These are phyloP conservation scores for Thymus mandschuricus DNA, from an alignment of 257 asterid species.

Conservation along the genomic window DNA sequence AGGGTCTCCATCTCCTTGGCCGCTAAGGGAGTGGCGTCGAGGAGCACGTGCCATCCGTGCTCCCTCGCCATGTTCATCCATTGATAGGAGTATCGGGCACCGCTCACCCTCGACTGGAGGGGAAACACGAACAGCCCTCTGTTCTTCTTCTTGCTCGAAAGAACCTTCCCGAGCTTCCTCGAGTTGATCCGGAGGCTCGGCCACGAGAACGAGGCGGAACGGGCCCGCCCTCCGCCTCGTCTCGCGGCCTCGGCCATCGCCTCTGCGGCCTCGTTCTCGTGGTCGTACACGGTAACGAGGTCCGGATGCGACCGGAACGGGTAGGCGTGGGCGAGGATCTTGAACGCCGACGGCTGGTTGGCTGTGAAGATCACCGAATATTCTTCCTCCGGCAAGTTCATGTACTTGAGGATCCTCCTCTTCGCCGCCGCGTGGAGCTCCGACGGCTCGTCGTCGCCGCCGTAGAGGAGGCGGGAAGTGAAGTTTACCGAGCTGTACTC, in stretches of 20 bases:
- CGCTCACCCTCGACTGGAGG: slow-evolving; percentile 71
- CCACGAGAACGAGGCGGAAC: slow-evolving; percentile 75
- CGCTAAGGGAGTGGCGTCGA: slow-evolving; percentile 79
- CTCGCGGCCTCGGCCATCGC: slow-evolving; percentile 49
- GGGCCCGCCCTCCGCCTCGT: slow-evolving; percentile 46
- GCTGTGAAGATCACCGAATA: slow-evolving; percentile 74
- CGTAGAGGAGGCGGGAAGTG: slow-evolving; percentile 44
- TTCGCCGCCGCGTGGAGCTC: slow-evolving; percentile 49
- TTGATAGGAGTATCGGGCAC: slow-evolving; percentile 66
- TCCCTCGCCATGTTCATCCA: slow-evolving; percentile 89
- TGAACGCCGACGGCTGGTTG: slow-evolving; percentile 72
- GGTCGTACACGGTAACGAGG: slow-evolving; percentile 67
- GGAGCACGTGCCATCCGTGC: slow-evolving; percentile 81
- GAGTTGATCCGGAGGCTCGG: slow-evolving; percentile 64
- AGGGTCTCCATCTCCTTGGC: slow-evolving; percentile 90
- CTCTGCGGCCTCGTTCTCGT: slow-evolving; percentile 61
- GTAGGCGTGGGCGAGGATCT: slow-evolving; percentile 65
- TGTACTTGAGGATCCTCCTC: slow-evolving; percentile 56
- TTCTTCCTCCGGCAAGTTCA: slow-evolving; percentile 72
- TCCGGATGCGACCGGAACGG: slow-evolving; percentile 52
- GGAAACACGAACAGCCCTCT: slow-evolving; percentile 77
- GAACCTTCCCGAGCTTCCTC: slow-evolving; percentile 49
- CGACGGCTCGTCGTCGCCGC: slow-evolving; percentile 49
- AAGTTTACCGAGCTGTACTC: slow-evolving; percentile 51
- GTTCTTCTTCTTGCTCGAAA: slow-evolving; percentile 42